A percentile compares a stretch with the other conserved stretches of the same genome.
Evolutionary conservation across 1,139 yeast species (phyloP).

Genomic region (Saccharomyces hybrid): DNA sequence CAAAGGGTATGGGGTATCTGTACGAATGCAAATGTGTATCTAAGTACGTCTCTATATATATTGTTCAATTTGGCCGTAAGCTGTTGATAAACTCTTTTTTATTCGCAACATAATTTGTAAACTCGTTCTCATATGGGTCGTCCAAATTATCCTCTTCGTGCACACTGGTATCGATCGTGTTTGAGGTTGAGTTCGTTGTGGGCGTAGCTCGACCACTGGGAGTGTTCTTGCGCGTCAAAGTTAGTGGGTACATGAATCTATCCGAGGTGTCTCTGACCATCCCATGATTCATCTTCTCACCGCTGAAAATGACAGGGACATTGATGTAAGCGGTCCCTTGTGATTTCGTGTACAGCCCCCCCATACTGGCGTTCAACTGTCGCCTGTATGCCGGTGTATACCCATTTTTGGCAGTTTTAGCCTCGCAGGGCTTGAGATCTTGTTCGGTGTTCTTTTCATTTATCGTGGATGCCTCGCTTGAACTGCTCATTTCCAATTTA

Average conservation of each 20-base stretch:
- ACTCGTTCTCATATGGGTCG: conserved; percentile 37
- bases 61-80: conserved; percentile 30
- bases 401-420: neutral
- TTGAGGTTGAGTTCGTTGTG: too few relatives aligned
- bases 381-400: neutral
- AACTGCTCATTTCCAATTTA: conserved; percentile 23
- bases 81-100: conserved; percentile 34
- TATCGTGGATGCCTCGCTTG: conserved; percentile 17
- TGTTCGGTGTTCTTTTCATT: conserved; percentile 4
- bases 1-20: neutral
- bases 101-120: conserved; percentile 34
- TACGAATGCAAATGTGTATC: neutral
- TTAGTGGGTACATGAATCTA: conserved; percentile 4
- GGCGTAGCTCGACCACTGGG: too few relatives aligned
- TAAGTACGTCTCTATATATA: neutral
- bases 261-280: neutral
- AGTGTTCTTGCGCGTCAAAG: neutral
- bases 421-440: neutral
- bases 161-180: neutral
- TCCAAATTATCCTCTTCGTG: conserved; percentile 17
- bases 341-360: neutral
- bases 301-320: neutral
- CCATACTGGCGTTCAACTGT: neutral
- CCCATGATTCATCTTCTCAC: neutral
- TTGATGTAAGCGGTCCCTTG: neutral